phyloP scores from a whole-genome alignment of 306 rosid species.

The Prunus dulcis region DNA sequence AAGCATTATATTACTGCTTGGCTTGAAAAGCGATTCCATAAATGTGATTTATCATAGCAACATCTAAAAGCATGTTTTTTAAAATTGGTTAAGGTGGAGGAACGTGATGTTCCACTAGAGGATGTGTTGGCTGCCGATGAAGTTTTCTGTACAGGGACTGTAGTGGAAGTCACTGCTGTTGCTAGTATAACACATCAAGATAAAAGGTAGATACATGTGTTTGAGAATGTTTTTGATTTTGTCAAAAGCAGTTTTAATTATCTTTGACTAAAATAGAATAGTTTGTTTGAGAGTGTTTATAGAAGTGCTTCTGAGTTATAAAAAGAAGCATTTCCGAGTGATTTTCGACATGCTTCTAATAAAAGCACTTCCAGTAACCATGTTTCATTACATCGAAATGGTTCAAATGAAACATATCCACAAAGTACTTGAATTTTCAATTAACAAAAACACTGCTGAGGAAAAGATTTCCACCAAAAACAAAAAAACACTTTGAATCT shows the following conservation, averaged over 20 bases:
- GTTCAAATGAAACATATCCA: no score
- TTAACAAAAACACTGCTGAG: no score
- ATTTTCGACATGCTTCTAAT: neutral
- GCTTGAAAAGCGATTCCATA: neutral
- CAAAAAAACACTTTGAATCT: no score
- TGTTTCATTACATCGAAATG: no score
- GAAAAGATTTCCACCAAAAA: no score
- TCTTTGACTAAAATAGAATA: no score
- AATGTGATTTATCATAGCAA: neutral
- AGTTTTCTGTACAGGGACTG: slow-evolving; percentile 62
- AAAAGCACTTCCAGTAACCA: neutral
- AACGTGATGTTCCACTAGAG: slow-evolving; percentile 31
- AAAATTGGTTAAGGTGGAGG: slow-evolving; percentile 27
- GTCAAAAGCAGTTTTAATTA: no score
- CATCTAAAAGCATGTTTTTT: neutral
- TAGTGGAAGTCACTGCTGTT: slow-evolving; percentile 34
- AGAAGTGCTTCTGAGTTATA: no score
- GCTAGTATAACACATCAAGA: slow-evolving; percentile 22
- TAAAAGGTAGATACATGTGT: slow-evolving; percentile 17
- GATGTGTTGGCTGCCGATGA: slow-evolving; percentile 48
- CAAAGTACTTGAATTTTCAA: no score
- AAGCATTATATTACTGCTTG: neutral
- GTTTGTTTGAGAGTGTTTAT: no score
- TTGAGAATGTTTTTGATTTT: no score
- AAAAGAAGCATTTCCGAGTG: neutral